Evolutionary conservation across 768 basidiomycete species (phyloP), one percentile per base, ranked within the genome.

Genomic region (Suillus sp.): DNA sequence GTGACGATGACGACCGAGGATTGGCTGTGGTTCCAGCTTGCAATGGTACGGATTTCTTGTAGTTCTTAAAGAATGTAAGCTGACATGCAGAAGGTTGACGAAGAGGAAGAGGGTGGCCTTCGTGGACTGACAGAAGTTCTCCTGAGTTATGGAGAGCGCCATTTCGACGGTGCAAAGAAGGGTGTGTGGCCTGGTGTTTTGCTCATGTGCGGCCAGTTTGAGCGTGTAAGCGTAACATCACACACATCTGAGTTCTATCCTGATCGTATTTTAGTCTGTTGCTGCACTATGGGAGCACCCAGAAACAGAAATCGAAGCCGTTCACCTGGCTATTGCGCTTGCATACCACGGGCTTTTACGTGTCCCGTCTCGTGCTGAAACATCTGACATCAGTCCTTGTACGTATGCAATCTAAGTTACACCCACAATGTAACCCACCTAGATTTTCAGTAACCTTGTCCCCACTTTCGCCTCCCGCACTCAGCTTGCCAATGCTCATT

Each of bases 21-120:
- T 75, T 99, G 96, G 96, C 80, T 98, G 40, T 99, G 96, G 96
- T 89, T 96, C 80, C 96, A 99, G 78, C 83, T 99, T 16, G 83
- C 89, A 1, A 91, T 98, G 86, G 92, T 88, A 55, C 35, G 78
- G 66, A 9, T 5, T 42, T 61, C 20, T 0, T 18, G 43, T 62
- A 34, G 45, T 6, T 37, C 40, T 13, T 20, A 34, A 40, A 54
- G 57, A 18, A 69, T 20, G n/a, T 40, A 20, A 18, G 38, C 56
- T 40, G 18, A 57, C 10, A 22, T 34, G 35, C 63, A 16, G 42
- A 20, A 91, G 89, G 83, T 91, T 25, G 91, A 93, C 64, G 92
- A 93, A 70, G 90, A 93, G 35, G 91, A 93, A 67, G 87, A 88
- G 61, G 88, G 87, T 34, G 91, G 91, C 11, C 81, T 95, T 25